A percentile compares a stretch with the other conserved stretches of the same genome.
These are phyloP conservation scores for Pythium sp. DNA, from an alignment of 352 stramenopile genomes.

Conservation along the genomic window DNA sequence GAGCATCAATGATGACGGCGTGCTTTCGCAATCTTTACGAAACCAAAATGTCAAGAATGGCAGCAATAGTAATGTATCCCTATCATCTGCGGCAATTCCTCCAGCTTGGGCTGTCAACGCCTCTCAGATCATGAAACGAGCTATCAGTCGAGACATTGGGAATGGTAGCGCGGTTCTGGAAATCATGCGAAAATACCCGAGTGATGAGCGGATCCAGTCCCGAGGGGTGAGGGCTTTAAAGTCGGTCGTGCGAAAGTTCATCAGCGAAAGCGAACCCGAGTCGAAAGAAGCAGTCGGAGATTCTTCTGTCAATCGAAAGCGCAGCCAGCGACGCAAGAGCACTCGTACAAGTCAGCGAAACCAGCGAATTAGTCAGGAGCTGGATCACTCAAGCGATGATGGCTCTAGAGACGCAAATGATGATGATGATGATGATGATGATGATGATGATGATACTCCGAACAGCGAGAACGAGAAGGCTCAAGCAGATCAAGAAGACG, in stretches of 20 bases:
- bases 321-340: neutral
- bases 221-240: constrained; percentile 50
- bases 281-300: neutral
- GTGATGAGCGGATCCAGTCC: constrained; percentile 40
- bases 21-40: too few species aligned
- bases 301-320: neutral
- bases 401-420: neutral
- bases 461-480: neutral
- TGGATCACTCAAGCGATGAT: neutral
- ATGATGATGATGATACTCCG: neutral
- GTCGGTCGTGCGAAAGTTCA: constrained; percentile 31
- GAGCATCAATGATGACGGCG: neutral
- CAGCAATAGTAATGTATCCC: neutral
- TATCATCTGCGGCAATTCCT: neutral
- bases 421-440: too few species aligned
- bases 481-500: neutral
- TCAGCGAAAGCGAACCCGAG: constrained; percentile 3
- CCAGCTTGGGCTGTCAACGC: constrained; percentile 26
- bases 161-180: constrained; percentile 39
- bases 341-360: neutral
- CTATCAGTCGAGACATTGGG: constrained; percentile 39
- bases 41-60: neutral
- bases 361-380: neutral
- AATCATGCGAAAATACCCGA: constrained; percentile 46
- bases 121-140: constrained; percentile 48